Conservation (phyloP, 208 protist species). For the Wallacemonas collosoma region DNA sequence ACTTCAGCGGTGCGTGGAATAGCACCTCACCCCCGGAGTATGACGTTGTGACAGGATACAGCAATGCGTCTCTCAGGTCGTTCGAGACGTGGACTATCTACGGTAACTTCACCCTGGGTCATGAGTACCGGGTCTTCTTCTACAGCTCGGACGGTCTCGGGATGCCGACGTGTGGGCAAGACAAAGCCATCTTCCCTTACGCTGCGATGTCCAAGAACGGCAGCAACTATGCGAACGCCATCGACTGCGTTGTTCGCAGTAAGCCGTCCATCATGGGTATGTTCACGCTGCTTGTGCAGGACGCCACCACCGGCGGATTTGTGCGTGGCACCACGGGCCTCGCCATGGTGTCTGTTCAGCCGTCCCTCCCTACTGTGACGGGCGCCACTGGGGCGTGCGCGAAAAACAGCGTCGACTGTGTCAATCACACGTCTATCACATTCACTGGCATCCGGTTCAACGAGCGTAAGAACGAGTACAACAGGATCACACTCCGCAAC, state of each 20-base stretch:
- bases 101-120: conserved; percentile 29
- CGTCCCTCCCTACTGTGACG: conserved; percentile 29
- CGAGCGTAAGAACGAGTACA: conserved; percentile 21
- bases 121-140: conserved; percentile 29
- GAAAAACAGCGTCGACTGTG: conserved; percentile 28
- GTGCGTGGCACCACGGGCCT: conserved; percentile 30
- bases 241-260: conserved; percentile 31
- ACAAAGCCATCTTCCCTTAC: background rate
- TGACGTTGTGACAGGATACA: conserved; percentile 25
- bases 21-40: background rate
- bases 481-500: conserved; percentile 32
- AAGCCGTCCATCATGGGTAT: conserved; percentile 34
- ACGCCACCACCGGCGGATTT: conserved; percentile 20
- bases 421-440: conserved; percentile 23
- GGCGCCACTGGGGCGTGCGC: conserved; percentile 32
- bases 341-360: conserved; percentile 28
- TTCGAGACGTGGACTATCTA: conserved; percentile 26
- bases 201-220: background rate
- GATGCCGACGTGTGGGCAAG: conserved; percentile 4
- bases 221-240: conserved; percentile 16
- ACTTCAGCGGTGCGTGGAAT: conserved; percentile 14
- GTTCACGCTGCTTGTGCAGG: conserved; percentile 35
- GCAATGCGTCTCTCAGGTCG: conserved; percentile 26
- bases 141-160: conserved; percentile 29
- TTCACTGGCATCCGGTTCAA: conserved; percentile 39